Percentiles rank a stretch among this genome's conserved stretches.
Conservation (phyloP, 805 yeast species). For the Suhomyces canberraensis region DNA sequence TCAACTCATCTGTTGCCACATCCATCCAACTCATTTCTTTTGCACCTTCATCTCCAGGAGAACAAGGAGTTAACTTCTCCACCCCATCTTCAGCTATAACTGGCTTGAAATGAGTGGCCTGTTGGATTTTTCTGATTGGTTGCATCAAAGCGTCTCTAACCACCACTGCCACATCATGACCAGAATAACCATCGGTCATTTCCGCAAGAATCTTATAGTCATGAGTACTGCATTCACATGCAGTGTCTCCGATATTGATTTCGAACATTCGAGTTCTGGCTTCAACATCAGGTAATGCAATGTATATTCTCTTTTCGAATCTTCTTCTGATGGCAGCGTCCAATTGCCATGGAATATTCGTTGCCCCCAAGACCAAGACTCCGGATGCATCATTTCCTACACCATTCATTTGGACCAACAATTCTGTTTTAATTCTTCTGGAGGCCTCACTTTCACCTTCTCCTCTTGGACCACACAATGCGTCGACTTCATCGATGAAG, state of each 20-base stretch:
- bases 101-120: conserved; percentile 89
- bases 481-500: conserved; percentile 97
- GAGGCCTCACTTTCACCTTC: conserved; percentile 97
- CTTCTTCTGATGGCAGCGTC: conserved; percentile 97
- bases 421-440: conserved; percentile 92
- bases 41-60: conserved; percentile 92
- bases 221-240: conserved; percentile 68
- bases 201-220: conserved; percentile 80
- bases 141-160: conserved; percentile 98
- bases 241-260: conserved; percentile 85
- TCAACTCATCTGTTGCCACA: conserved; percentile 80
- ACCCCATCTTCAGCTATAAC: conserved; percentile 41
- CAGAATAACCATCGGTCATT: conserved; percentile 96
- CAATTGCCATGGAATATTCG: conserved; percentile 98
- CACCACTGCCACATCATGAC: conserved; percentile 94
- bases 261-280: conserved; percentile 94
- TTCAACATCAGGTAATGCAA: conserved; percentile 90
- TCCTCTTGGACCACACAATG: conserved; percentile 96
- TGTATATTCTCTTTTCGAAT: conserved; percentile 92
- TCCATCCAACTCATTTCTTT: conserved; percentile 92
- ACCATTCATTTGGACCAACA: conserved; percentile 97
- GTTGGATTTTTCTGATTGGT: conserved; percentile 92
- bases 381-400: conserved; percentile 95
- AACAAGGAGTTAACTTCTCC: conserved; percentile 78
- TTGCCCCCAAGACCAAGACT: conserved; percentile 92